Conservation (phyloP, 495 filamentous ascomycete genomes). For the Neurospora tetrasperma region DNA sequence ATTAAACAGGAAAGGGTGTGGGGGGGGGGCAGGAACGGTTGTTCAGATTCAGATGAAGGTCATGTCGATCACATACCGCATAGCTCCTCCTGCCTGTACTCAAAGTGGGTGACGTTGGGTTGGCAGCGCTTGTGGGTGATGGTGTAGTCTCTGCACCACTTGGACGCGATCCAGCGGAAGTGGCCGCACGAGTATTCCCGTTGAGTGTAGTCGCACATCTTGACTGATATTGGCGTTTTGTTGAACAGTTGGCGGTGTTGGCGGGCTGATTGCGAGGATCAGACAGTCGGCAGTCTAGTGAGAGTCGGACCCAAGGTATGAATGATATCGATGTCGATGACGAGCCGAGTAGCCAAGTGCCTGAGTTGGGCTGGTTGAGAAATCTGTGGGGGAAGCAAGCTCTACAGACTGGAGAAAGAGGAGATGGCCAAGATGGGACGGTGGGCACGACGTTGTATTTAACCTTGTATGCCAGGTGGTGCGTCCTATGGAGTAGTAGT, state of each 20-base stretch:
- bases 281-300: neutral
- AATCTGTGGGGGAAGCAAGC: neutral
- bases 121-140: constrained; percentile 32
- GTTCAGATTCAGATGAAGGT: neutral
- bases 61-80: constrained; percentile 21
- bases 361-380: neutral
- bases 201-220: constrained; percentile 27
- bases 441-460: neutral
- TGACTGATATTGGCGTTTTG: neutral
- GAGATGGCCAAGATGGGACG: neutral
- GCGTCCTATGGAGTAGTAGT: neutral
- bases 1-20: neutral
- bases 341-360: neutral
- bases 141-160: constrained; percentile 31
- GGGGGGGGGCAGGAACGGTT: neutral
- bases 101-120: constrained; percentile 31
- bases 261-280: neutral
- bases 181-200: constrained; percentile 33
- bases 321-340: neutral
- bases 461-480: constrained; percentile 1
- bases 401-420: neutral
- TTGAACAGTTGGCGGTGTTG: neutral
- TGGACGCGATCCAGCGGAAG: constrained; percentile 33
- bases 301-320: neutral
- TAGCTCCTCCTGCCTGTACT: constrained; percentile 27